These are phyloP conservation scores for Clavispora carvajalis DNA, from an alignment of 805 yeast genomes.

Conservation along the genomic window DNA sequence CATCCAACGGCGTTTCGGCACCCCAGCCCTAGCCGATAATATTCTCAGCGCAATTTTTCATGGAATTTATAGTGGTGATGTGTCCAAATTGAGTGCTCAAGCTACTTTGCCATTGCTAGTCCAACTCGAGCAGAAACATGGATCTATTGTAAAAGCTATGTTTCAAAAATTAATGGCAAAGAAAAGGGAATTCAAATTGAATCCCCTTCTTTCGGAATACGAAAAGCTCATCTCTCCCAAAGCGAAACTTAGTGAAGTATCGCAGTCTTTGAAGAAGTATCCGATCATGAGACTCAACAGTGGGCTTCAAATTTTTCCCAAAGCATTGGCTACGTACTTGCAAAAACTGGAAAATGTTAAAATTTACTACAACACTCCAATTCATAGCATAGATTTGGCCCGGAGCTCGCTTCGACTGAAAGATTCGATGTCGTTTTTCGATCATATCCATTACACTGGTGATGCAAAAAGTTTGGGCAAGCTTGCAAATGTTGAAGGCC, in stretches of 20 bases:
- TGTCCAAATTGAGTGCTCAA: slow-evolving; percentile 56
- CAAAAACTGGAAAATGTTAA: slow-evolving; percentile 35
- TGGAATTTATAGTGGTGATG: slow-evolving; percentile 84
- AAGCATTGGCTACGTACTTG: slow-evolving; percentile 35
- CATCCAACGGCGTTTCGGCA: slow-evolving; percentile 64
- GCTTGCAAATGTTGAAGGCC: slow-evolving; percentile 8
- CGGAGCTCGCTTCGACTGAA: too few species aligned
- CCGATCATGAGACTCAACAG: slow-evolving; percentile 58
- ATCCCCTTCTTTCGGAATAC: slow-evolving; percentile 29
- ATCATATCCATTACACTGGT: slow-evolving; percentile 59
- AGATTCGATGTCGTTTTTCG: slow-evolving; percentile 22
- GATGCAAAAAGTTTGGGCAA: slow-evolving; percentile 29
- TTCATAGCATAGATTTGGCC: slow-evolving; percentile 18
- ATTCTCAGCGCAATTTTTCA: slow-evolving; percentile 77
- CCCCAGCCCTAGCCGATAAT: slow-evolving; percentile 42
- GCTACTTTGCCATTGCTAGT: slow-evolving; percentile 54
- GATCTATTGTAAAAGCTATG: slow-evolving; percentile 50
- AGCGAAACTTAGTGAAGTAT: slow-evolving; percentile 33
- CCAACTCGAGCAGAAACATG: slow-evolving; percentile 52
- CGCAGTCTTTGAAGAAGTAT: slow-evolving; percentile 38
- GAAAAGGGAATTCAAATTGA: slow-evolving; percentile 3
- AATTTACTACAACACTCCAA: slow-evolving; percentile 25
- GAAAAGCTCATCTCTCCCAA: slow-evolving; percentile 33
- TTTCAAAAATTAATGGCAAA: slow-evolving; percentile 24
- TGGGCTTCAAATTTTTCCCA: slow-evolving; percentile 55